These are phyloP conservation scores for Clitopilus passeckerianus DNA, from an alignment of 768 basidiomycete genomes.

Conservation along the genomic window DNA sequence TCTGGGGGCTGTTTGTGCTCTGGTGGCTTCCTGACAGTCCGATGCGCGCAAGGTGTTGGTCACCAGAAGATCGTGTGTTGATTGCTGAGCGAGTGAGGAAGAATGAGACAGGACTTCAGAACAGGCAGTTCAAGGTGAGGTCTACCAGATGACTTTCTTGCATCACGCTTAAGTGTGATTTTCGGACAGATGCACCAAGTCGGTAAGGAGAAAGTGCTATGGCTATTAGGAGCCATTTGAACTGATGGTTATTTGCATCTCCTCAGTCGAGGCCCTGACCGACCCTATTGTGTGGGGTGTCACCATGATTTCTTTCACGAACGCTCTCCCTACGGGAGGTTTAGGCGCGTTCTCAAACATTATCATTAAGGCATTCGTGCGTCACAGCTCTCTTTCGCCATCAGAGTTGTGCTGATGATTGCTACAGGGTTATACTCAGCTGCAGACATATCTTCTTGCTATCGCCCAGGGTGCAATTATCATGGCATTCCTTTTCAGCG, in stretches of 20 bases:
- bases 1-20: slow-evolving; percentile 42
- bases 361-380: slow-evolving; percentile 40
- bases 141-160: not conserved
- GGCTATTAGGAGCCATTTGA: not conserved
- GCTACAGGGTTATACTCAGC: slow-evolving; percentile 36
- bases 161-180: not conserved
- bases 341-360: slow-evolving; percentile 50
- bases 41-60: slow-evolving; percentile 42
- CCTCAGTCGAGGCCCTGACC: slow-evolving; percentile 33
- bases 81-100: slow-evolving; percentile 47
- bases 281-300: slow-evolving; percentile 45
- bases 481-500: slow-evolving; percentile 38
- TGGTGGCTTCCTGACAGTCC: slow-evolving; percentile 49
- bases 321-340: slow-evolving; percentile 42
- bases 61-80: slow-evolving; percentile 38
- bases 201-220: slow-evolving; percentile 12
- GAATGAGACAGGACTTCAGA: slow-evolving; percentile 50
- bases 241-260: not conserved
- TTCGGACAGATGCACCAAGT: slow-evolving; percentile 23
- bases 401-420: not conserved
- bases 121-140: slow-evolving; percentile 41
- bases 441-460: slow-evolving; percentile 50
- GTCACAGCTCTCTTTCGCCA: slow-evolving; percentile 2
- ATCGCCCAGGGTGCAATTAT: slow-evolving; percentile 40
- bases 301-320: slow-evolving; percentile 40